Evolutionary conservation across 83 land plant genomes (phyloP).

Genomic region (Larix sibirica): DNA sequence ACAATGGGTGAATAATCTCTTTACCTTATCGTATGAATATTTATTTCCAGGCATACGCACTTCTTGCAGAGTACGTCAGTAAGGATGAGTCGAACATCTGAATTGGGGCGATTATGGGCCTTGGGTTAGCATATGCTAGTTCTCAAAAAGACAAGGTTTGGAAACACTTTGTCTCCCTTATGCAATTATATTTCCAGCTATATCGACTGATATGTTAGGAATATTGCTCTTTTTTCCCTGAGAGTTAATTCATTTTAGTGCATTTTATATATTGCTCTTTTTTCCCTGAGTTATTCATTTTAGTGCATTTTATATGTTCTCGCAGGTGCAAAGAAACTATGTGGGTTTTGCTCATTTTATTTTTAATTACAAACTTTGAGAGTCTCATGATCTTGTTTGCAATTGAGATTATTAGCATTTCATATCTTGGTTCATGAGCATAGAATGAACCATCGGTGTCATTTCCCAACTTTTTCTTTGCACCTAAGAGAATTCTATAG

Average conservation of each 20-base stretch:
- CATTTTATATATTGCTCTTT: background rate
- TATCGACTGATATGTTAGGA: background rate
- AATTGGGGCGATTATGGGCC: slow-evolving; percentile 98
- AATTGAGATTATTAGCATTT: background rate
- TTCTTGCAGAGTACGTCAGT: slow-evolving; percentile 71
- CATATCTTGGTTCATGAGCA: background rate
- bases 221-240: background rate
- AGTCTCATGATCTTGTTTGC: background rate
- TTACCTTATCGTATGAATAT: slow-evolving; percentile 40
- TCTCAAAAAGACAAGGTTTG: slow-evolving; percentile 86
- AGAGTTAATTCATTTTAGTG: background rate
- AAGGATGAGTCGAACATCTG: slow-evolving; percentile 83
- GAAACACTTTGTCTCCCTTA: background rate
- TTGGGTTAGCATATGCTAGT: slow-evolving; percentile 96
- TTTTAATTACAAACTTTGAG: background rate
- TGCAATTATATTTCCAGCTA: slow-evolving; percentile 13
- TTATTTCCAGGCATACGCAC: slow-evolving; percentile 89
- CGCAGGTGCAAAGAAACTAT: background rate
- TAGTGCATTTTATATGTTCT: no score
- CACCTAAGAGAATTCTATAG: background rate
- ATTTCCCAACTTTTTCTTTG: background rate
- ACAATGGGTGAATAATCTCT: background rate
- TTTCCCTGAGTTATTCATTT: no score
- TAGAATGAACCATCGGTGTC: background rate
- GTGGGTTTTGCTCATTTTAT: background rate